A percentile compares a stretch with the other conserved stretches of the same genome.
phyloP scores from a whole-genome alignment of 192 early-diverging fungal genomes.

The Pecoramyces ruminantium region DNA sequence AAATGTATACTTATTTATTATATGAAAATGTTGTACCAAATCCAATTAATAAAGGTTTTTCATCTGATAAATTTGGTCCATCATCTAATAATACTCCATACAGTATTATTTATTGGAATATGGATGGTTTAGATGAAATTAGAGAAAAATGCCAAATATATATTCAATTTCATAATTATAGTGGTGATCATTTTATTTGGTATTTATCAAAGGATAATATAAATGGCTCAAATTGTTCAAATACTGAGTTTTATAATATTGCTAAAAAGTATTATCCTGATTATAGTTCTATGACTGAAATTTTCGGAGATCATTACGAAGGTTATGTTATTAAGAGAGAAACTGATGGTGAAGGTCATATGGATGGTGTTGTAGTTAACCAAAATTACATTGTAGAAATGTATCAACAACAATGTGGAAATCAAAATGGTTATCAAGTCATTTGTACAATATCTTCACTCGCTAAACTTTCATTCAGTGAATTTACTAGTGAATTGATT shows the following conservation, averaged over 20 bases:
- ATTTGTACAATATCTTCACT: background rate
- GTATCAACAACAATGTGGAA: background rate
- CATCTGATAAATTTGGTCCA: too few species aligned
- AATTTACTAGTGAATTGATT: background rate
- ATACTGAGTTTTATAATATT: background rate
- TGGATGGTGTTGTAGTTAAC: background rate
- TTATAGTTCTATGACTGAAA: background rate
- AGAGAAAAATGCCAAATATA: too few species aligned
- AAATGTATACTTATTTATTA: too few species aligned
- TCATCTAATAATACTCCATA: too few species aligned
- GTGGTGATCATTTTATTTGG: background rate
- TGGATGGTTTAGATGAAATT: too few species aligned
- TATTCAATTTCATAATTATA: too few species aligned
- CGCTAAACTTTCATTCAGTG: background rate
- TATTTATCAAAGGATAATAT: background rate
- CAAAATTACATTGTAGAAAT: background rate
- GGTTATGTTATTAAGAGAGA: background rate
- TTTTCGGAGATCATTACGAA: background rate
- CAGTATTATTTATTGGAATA: too few species aligned
- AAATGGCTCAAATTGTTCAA: background rate
- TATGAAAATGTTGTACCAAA: too few species aligned
- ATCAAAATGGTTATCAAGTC: background rate
- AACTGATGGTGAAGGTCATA: background rate
- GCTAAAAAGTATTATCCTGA: background rate
- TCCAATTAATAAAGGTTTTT: too few species aligned